Conservation (phyloP, 176 grass and related monocot species). For the Avena insularis region DNA sequence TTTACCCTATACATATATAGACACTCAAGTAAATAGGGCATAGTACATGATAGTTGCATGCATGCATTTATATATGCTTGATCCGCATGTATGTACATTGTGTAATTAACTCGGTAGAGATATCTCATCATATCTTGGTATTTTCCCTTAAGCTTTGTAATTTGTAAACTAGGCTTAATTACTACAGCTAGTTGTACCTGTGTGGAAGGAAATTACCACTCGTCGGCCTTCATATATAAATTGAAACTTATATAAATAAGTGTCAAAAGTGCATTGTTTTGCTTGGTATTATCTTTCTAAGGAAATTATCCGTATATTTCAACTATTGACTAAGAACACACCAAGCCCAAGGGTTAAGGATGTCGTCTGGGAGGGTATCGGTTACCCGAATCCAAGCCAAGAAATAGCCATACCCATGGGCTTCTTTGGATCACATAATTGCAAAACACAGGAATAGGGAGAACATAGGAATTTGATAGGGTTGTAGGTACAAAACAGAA, state of each 20-base stretch:
- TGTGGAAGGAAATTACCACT: background rate
- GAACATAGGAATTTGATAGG: no score
- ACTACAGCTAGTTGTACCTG: background rate
- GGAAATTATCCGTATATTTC: background rate
- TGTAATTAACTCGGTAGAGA: background rate
- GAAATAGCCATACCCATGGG: no score
- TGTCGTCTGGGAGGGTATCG: no score
- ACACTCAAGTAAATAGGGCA: background rate
- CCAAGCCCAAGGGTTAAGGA: background rate
- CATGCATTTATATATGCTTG: background rate
- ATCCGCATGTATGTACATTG: background rate
- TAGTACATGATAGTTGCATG: background rate
- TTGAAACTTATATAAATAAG: constrained; percentile 8
- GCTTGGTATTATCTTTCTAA: background rate
- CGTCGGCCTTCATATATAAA: background rate
- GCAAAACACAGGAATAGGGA: no score
- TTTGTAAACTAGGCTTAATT: background rate
- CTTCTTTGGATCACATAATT: no score
- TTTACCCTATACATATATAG: background rate
- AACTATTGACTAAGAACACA: background rate
- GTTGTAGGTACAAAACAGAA: no score
- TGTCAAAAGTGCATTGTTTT: background rate
- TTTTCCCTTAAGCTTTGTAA: background rate
- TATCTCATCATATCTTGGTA: background rate
- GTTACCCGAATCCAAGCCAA: no score